A percentile compares a stretch with the other conserved stretches of the same genome.
Evolutionary conservation across 306 rosid species (phyloP).

Genomic region (Cicer arietinum): DNA sequence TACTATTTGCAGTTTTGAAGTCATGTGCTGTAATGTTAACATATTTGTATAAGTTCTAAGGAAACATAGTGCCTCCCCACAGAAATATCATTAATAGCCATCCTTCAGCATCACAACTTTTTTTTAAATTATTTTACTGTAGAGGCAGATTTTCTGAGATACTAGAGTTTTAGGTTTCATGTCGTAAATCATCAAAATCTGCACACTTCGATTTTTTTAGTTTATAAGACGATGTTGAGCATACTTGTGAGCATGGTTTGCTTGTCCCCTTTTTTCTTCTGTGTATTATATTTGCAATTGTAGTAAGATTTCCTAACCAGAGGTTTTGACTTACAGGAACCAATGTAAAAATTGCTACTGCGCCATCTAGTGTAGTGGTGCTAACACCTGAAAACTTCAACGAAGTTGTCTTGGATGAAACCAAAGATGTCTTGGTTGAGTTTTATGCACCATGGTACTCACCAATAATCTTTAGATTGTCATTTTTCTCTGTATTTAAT

Average conservation of each 20-base stretch:
- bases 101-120: background rate
- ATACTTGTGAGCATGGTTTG: conserved; percentile 21
- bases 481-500: conserved; percentile 14
- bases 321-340: conserved; percentile 65
- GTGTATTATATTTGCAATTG: background rate
- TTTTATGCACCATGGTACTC: conserved; percentile 98
- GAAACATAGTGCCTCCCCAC: conserved; percentile 10
- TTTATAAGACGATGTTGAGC: conserved; percentile 16
- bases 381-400: conserved; percentile 71
- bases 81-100: conserved; percentile 16
- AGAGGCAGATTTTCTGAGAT: conserved; percentile 17
- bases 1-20: conserved; percentile 41
- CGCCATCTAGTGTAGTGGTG: conserved; percentile 75
- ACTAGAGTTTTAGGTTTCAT: conserved; percentile 31
- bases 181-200: conserved; percentile 6
- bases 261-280: conserved; percentile 27
- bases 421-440: conserved; percentile 92
- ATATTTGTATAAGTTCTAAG: conserved; percentile 22
- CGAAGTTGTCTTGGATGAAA: conserved; percentile 78
- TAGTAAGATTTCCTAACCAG: conserved; percentile 34
- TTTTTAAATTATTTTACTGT: background rate
- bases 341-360: conserved; percentile 79
- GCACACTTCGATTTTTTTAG: conserved; percentile 22
- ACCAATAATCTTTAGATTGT: conserved; percentile 6
- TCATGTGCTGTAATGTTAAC: conserved; percentile 13